phyloP scores from a whole-genome alignment of 305 asterid species.

The Plantago rigida region DNA sequence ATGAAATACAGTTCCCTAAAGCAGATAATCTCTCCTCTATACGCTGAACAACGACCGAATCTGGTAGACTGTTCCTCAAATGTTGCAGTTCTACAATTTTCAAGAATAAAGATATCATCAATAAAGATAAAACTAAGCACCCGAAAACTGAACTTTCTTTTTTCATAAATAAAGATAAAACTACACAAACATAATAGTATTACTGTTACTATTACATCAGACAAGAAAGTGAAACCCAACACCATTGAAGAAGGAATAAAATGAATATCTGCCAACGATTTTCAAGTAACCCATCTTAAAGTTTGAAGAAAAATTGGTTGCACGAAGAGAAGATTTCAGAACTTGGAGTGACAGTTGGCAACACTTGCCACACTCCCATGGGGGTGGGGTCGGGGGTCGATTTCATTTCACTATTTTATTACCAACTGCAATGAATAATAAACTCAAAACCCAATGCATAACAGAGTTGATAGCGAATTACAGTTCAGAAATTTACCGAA shows the following conservation, averaged over 20 bases:
- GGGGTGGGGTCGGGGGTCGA: too few species aligned
- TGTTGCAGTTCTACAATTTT: conserved; percentile 65
- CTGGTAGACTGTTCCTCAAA: conserved; percentile 77
- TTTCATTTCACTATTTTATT: too few species aligned
- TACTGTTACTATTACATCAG: too few species aligned
- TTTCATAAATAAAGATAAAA: neutral
- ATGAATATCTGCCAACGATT: neutral
- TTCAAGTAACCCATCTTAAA: neutral
- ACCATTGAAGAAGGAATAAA: neutral
- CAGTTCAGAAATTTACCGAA: too few species aligned
- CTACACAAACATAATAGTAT: neutral
- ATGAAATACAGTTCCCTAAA: conserved; percentile 78
- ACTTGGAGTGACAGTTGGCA: conserved; percentile 1
- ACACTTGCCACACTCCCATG: neutral
- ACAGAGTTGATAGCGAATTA: too few species aligned
- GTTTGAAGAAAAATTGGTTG: neutral
- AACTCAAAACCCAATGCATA: too few species aligned
- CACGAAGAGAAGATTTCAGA: neutral
- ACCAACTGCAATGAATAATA: too few species aligned
- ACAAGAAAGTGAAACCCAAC: neutral
- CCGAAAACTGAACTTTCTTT: conserved; percentile 1
- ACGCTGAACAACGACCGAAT: conserved; percentile 80
- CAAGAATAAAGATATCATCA: conserved; percentile 11
- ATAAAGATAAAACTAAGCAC: conserved; percentile 23
- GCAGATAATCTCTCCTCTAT: conserved; percentile 84